phyloP scores from a whole-genome alignment of 2,329 filamentous ascomycete genomes.

The Phialophora tarda region DNA sequence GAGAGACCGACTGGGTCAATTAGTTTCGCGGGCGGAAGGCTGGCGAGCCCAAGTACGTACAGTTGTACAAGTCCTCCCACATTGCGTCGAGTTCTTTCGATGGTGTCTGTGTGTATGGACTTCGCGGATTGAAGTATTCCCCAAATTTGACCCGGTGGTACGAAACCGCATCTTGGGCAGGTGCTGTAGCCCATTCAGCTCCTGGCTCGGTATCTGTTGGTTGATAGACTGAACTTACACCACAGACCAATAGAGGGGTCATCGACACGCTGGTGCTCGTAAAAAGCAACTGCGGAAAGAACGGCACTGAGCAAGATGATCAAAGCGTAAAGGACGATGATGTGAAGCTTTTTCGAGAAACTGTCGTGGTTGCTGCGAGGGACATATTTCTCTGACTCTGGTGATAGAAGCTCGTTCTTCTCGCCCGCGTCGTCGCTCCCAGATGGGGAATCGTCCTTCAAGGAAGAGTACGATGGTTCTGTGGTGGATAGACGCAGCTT shows the following conservation, averaged over 20 bases:
- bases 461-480: background rate
- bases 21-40: background rate
- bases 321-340: background rate
- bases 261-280: background rate
- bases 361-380: background rate
- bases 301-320: background rate
- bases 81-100: background rate
- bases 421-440: background rate
- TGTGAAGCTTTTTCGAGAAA: background rate
- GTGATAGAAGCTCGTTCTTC: background rate
- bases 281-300: background rate
- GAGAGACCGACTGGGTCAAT: background rate
- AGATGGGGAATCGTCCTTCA: background rate
- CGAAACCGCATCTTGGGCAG: background rate
- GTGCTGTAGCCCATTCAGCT: background rate
- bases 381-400: slow-evolving; percentile 1
- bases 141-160: slow-evolving; percentile 1
- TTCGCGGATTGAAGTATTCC: background rate
- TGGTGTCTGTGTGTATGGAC: background rate
- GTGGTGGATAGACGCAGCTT: background rate
- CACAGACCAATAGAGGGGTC: background rate
- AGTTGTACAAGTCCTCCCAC: slow-evolving; percentile 3
- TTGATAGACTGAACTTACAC: background rate
- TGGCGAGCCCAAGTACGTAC: background rate
- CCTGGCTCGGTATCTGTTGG: background rate